These are phyloP conservation scores for Diospyros kaki DNA, from an alignment of 148 eudicot species.

Conservation along the genomic window DNA sequence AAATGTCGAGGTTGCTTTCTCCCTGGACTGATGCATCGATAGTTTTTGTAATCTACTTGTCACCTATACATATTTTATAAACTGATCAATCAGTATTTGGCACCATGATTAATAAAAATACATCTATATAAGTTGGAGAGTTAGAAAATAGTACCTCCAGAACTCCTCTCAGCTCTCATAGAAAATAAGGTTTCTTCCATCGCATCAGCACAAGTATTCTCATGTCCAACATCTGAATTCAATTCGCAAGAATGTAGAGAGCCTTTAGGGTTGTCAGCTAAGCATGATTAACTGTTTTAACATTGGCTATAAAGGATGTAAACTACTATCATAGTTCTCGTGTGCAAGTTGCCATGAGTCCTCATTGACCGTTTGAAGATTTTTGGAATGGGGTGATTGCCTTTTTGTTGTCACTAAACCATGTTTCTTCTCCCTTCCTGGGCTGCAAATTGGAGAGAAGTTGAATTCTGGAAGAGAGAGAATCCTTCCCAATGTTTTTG, in stretches of 20 bases:
- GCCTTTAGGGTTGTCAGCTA: conserved; percentile 20
- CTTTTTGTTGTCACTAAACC: conserved; percentile 22
- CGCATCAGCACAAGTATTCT: conserved; percentile 19
- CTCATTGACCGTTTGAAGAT: conserved; percentile 25
- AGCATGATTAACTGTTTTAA: conserved; percentile 23
- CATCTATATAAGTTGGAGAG: neutral
- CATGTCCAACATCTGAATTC: conserved; percentile 21
- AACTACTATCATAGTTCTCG: conserved; percentile 16
- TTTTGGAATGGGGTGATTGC: conserved; percentile 27
- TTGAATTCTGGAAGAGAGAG: conserved; percentile 65
- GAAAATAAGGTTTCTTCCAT: conserved; percentile 13
- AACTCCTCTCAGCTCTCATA: neutral
- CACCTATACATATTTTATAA: conserved; percentile 25
- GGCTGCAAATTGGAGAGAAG: conserved; percentile 59
- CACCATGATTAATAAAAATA: neutral
- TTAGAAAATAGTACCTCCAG: conserved; percentile 30
- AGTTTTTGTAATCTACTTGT: conserved; percentile 25
- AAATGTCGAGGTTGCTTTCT: conserved; percentile 22
- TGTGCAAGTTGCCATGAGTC: conserved; percentile 20
- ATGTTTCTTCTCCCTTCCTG: conserved; percentile 37
- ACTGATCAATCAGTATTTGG: neutral
- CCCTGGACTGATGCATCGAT: conserved; percentile 23
- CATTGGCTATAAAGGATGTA: conserved; percentile 25
- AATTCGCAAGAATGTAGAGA: conserved; percentile 19
- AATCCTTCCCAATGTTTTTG: conserved; percentile 75